Evolutionary conservation across 179 eudicot species (phyloP).

Genomic region (Monotropa hypopitys): DNA sequence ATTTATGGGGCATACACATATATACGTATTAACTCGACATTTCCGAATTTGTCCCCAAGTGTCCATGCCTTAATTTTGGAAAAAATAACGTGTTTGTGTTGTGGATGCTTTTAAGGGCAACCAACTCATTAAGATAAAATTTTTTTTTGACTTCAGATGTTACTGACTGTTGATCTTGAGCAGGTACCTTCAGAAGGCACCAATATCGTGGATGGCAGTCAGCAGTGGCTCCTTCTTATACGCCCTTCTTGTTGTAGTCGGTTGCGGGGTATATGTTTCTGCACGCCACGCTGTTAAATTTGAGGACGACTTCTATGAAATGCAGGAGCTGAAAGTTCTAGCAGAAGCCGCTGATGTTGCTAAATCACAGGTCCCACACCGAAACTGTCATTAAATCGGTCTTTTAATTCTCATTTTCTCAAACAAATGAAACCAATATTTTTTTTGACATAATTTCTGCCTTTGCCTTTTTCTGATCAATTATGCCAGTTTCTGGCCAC

Average conservation of each 20-base stretch:
- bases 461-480: neutral
- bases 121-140: neutral
- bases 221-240: conserved; percentile 17
- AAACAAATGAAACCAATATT: neutral
- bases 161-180: neutral
- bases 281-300: conserved; percentile 40
- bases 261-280: conserved; percentile 34
- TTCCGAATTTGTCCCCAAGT: neutral
- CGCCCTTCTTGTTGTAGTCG: conserved; percentile 30
- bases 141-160: neutral
- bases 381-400: neutral
- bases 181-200: conserved; percentile 57
- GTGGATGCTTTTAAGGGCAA: neutral
- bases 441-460: neutral
- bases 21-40: neutral
- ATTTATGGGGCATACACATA: neutral
- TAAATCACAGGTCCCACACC: conserved; percentile 43
- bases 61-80: neutral
- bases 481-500: conserved; percentile 62
- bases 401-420: neutral
- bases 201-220: conserved; percentile 35
- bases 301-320: conserved; percentile 46
- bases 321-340: conserved; percentile 40
- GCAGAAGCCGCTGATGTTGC: conserved; percentile 77
- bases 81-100: neutral